phyloP scores from a whole-genome alignment of 108 stramenopile genomes.

The Cyclotella atomus region DNA sequence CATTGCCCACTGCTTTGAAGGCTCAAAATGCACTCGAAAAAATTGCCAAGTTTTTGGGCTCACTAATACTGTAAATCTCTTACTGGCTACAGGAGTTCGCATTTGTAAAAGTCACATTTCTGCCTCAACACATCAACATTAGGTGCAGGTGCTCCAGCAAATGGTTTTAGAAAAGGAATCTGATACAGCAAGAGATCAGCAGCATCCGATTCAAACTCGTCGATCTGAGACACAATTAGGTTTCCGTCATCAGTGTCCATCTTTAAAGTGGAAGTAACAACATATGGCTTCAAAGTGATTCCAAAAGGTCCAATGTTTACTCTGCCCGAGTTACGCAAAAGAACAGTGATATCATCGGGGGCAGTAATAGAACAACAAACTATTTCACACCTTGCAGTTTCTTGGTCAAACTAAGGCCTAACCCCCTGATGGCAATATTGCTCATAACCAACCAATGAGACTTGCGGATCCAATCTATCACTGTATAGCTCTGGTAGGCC shows the following conservation, averaged over 20 bases:
- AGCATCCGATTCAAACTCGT: not conserved
- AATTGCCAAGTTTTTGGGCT: no score
- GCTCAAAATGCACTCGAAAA: no score
- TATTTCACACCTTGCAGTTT: constrained; percentile 9
- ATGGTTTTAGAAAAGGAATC: not conserved
- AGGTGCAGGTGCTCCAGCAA: constrained; percentile 1
- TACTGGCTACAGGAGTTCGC: no score
- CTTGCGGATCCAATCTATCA: constrained; percentile 2
- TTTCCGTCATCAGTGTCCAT: constrained; percentile 1
- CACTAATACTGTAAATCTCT: no score
- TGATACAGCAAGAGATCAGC: not conserved
- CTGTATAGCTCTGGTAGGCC: constrained; percentile 19
- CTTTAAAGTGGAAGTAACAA: not conserved
- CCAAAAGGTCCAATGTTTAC: constrained; percentile 1
- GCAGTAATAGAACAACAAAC: constrained; percentile 21
- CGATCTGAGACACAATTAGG: not conserved
- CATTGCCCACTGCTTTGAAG: no score
- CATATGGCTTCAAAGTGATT: not conserved
- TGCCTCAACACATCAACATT: constrained; percentile 3
- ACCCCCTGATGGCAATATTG: constrained; percentile 12
- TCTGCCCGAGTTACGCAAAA: constrained; percentile 11
- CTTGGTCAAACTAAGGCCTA: not conserved
- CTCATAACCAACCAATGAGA: constrained; percentile 8
- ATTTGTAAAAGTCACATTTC: not conserved
- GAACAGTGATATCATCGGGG: constrained; percentile 5